phyloP scores from a whole-genome alignment of 2,329 filamentous ascomycete genomes.

The Trichoderma brevicompactum region DNA sequence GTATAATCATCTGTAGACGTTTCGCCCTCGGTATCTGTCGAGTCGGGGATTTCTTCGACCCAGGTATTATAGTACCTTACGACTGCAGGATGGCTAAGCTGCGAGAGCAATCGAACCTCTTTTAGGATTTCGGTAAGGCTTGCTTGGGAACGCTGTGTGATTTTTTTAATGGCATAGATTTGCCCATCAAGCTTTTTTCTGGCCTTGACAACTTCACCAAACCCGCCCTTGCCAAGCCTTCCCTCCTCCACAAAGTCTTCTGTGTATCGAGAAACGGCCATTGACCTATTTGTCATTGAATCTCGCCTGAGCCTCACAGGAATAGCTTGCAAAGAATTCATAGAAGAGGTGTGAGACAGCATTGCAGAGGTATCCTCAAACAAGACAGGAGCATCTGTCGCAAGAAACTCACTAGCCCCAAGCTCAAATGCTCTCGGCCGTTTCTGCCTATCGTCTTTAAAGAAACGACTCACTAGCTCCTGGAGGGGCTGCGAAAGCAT shows the following conservation, averaged over 20 bases:
- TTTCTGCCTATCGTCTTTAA: constrained; percentile 82
- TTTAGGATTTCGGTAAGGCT: constrained; percentile 82
- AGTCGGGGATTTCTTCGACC: constrained; percentile 73
- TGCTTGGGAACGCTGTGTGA: constrained; percentile 77
- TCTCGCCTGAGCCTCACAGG: constrained; percentile 62
- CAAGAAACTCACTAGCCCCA: constrained; percentile 67
- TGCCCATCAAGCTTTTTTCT: constrained; percentile 92
- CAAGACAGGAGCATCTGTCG: constrained; percentile 65
- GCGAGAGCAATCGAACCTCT: constrained; percentile 86
- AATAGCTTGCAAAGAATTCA: constrained; percentile 48
- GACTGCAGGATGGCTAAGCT: constrained; percentile 83
- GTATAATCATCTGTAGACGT: constrained; percentile 56
- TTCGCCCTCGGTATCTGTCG: constrained; percentile 60
- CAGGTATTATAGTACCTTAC: constrained; percentile 96
- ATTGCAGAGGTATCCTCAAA: constrained; percentile 49
- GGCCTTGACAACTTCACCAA: constrained; percentile 94
- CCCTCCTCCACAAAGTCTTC: constrained; percentile 92
- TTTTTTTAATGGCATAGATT: constrained; percentile 96
- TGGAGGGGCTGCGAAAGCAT: constrained; percentile 74
- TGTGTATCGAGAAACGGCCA: constrained; percentile 72
- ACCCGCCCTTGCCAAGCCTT: constrained; percentile 87
- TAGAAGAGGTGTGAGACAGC: constrained; percentile 49
- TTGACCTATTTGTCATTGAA: constrained; percentile 57
- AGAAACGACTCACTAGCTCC: constrained; percentile 82
- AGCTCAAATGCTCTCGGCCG: constrained; percentile 80